A percentile compares a stretch with the other conserved stretches of the same genome.
These are phyloP conservation scores for Anthracocystis panici-leucophaei DNA, from an alignment of 1,284 basidiomycete genomes.

Conservation along the genomic window DNA sequence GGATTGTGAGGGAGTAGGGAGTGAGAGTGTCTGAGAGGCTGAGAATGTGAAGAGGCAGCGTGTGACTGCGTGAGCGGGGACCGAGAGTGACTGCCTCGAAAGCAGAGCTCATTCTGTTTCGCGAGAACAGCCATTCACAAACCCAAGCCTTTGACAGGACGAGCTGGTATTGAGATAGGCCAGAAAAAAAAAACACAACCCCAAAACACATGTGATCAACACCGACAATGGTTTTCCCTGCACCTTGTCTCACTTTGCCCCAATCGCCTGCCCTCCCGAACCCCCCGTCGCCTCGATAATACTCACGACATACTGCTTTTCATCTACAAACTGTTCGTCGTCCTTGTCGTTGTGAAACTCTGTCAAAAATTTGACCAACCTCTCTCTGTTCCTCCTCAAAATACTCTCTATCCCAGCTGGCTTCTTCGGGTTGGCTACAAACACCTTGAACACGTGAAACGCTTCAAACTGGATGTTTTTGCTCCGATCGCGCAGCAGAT, in stretches of 20 bases:
- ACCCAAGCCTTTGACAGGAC: too few relatives aligned
- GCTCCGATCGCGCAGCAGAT: constrained; percentile 93
- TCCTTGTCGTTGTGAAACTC: constrained; percentile 99
- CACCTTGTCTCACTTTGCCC: constrained; percentile 26
- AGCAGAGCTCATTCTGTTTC: too few relatives aligned
- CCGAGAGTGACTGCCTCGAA: too few relatives aligned
- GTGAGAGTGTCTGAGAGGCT: too few relatives aligned
- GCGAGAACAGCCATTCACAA: too few relatives aligned
- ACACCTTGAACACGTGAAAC: constrained; percentile 99
- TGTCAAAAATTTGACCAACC: constrained; percentile 87
- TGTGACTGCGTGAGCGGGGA: too few relatives aligned
- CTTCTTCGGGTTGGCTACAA: constrained; percentile 99
- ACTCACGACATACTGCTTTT: constrained; percentile 68
- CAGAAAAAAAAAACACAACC: too few relatives aligned
- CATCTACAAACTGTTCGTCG: constrained; percentile 70
- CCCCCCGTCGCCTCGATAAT: constrained; percentile 55
- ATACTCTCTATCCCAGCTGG: constrained; percentile 93
- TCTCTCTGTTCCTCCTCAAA: constrained; percentile 91
- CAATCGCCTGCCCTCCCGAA: constrained; percentile 8
- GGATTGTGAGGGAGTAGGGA: too few relatives aligned
- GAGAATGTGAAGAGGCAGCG: too few relatives aligned
- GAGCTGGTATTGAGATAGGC: too few relatives aligned
- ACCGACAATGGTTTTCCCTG: too few relatives aligned
- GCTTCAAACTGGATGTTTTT: constrained; percentile 99
- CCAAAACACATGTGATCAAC: too few relatives aligned